Percentiles rank a stretch among this genome's conserved stretches.
Evolutionary conservation across 345 rosid species (phyloP).

Genomic region (Brassica incana): DNA sequence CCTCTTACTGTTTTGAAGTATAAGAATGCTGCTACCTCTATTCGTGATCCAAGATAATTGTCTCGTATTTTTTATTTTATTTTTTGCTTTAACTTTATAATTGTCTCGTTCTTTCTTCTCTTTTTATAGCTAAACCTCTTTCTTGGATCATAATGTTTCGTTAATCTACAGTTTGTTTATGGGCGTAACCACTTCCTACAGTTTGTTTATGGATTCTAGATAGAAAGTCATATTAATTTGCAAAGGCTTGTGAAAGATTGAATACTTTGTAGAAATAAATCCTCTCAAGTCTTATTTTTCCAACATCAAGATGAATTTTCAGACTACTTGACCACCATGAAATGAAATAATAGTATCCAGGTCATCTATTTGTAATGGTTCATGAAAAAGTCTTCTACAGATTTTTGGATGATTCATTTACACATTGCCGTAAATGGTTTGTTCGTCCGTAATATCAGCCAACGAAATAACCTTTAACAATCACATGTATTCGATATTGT

Average conservation of each 20-base stretch:
- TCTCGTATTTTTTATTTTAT: background rate
- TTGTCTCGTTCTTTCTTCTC: background rate
- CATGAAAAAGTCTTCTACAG: background rate
- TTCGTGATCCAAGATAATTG: background rate
- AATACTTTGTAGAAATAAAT: background rate
- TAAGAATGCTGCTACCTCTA: background rate
- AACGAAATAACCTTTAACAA: constrained; percentile 18
- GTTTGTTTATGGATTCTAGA: background rate
- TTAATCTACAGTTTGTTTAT: background rate
- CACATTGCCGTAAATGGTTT: constrained; percentile 3
- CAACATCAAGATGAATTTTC: background rate
- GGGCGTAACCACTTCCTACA: background rate
- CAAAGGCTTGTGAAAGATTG: background rate
- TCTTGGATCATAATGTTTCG: background rate
- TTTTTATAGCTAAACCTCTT: background rate
- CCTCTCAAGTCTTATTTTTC: background rate
- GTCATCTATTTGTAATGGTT: background rate
- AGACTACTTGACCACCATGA: background rate
- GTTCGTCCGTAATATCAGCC: constrained; percentile 4
- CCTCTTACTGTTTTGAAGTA: background rate
- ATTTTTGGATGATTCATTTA: constrained; percentile 11
- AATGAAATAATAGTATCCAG: background rate
- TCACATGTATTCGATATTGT: background rate
- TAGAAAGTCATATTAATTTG: background rate
- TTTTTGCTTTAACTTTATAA: no score